Base-by-base conservation (phyloP, 2,329 filamentous ascomycete species). In the Bipolaris cookei region DNA sequence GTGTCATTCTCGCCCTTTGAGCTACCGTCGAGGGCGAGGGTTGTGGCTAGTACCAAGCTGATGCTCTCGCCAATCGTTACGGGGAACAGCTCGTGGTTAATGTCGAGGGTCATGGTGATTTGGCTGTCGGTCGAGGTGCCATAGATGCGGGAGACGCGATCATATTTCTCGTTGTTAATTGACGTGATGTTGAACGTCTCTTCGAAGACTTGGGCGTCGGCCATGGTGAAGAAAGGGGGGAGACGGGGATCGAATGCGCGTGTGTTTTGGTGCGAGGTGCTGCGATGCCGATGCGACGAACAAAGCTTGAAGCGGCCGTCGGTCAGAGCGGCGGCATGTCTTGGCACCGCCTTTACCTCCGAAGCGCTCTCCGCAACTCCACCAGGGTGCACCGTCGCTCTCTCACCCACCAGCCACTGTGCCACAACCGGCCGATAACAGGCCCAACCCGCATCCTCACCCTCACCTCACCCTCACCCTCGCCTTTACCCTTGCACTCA, bases 81-180 rank as follows among this genome's bases (percentile, higher is more conserved):
- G 2, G 91, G 91, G 78, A 95, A 97, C 6, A 99, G 86, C 79
- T 99, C 94, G 56, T 87, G 90, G 82, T 98, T 97, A 79, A 98
- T 88, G 80, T 99, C 95, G 59, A 99, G 90, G 5, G 87, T 88
- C 81, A 98, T 88, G 63, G 86, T 84, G 28, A 90, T 91, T 83
- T 68, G 86, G 78, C 93, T 86, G 79, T 96, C 92, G 66, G 85
- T 83, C 21, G 90, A 94, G 49, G 85, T 90, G 73, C 87, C 92
- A 53, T 82, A 86, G 73, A 98, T 86, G 67, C 95, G 94, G 53
- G 91, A 90, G 23, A 97, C 94, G 64, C 94, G 91, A 81, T 98
- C 95, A 80, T 99, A 99, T 80, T 97, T 97, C 72, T 88, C 86
- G 72, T 88, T 85, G 81, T 97, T 90, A 76, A 92, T 82, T 53